A percentile compares a stretch with the other conserved stretches of the same genome.
phyloP scores from a whole-genome alignment of 2,329 filamentous ascomycete species.

The Leptoxyphium fumago region DNA sequence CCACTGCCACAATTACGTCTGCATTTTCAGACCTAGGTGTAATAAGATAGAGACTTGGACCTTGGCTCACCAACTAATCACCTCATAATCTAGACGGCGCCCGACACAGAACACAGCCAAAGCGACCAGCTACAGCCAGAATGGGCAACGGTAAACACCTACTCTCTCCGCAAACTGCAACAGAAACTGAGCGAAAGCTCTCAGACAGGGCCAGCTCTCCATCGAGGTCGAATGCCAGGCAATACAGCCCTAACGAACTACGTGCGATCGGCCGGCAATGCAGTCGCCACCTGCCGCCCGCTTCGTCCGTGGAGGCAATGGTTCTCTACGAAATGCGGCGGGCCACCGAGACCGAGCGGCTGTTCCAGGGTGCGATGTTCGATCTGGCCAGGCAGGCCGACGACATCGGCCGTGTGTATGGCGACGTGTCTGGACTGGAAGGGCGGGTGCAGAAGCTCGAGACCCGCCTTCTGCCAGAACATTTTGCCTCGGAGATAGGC shows the following conservation, averaged over 20 bases:
- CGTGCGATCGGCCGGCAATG: conserved; percentile 8
- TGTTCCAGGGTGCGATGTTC: conserved; percentile 2
- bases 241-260: conserved; percentile 1
- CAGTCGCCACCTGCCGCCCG: conserved; percentile 11
- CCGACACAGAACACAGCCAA: too few relatives aligned
- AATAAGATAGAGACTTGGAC: too few relatives aligned
- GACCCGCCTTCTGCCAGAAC: not conserved
- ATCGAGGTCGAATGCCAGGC: not conserved
- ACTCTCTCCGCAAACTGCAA: too few relatives aligned
- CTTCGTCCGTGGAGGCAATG: conserved; percentile 13
- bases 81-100: too few relatives aligned
- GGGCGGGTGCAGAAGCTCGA: not conserved
- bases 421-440: not conserved
- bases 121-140: too few relatives aligned
- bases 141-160: too few relatives aligned
- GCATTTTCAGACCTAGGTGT: too few relatives aligned
- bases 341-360: conserved; percentile 11
- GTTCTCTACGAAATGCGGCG: conserved; percentile 16
- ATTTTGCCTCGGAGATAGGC: not conserved
- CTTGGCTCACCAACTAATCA: too few relatives aligned
- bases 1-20: too few relatives aligned
- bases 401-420: not conserved
- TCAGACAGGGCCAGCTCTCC: too few relatives aligned
- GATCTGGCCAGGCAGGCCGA: not conserved
- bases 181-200: too few relatives aligned